Evolutionary conservation across 1,139 yeast species (phyloP), one percentile per base, ranked within the genome.

Genomic region (Geotrichum candidum): DNA sequence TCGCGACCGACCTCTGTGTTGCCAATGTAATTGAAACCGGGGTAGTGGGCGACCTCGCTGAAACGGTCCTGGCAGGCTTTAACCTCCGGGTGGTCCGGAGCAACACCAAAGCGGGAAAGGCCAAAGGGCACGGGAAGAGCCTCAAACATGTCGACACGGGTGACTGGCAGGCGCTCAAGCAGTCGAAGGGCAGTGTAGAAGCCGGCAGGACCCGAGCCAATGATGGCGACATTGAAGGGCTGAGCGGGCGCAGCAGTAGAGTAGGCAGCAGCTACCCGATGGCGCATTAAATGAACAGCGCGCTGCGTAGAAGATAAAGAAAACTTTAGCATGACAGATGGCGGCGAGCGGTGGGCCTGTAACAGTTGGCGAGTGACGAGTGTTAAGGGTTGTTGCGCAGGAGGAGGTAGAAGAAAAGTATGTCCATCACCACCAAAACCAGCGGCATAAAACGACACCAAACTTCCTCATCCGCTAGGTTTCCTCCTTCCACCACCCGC

Each of bases 21-120:
- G 1, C 99, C 99, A 63, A 82, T 80, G 70, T 87, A 94, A 27
- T 74, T 72, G 46, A 75, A 78, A 10, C 51, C 35, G 4, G 23
- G 59, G 60, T 67, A 77, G 31, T 70, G 66, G 70, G 87, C 87
- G 35, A 88, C 81, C 63, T 85, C 84, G 6, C 81, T 81, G 71
- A 95, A 86, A 61, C 91, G 86, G 29, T 88, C 95, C 72, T 77
- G 75, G 64, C 80, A 78, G 63, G 75, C 90, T 91, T 94, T 94
- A 50, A 94, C 98, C 70, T 94, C 99, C 0, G 97, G 97, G 73
- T 94, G 99, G 75, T 94, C 99, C 1, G 99, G 99, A 0, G 99
- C 98, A n/a, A 94, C 98, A 0, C 99, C 99, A 71, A 84, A 92
- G 53, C 99, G 76, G 57, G 94, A 86, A 50, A 94, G 78, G 0